Base-by-base conservation (phyloP, 2,329 filamentous ascomycete genomes). In the Aureobasidium sp. region DNA sequence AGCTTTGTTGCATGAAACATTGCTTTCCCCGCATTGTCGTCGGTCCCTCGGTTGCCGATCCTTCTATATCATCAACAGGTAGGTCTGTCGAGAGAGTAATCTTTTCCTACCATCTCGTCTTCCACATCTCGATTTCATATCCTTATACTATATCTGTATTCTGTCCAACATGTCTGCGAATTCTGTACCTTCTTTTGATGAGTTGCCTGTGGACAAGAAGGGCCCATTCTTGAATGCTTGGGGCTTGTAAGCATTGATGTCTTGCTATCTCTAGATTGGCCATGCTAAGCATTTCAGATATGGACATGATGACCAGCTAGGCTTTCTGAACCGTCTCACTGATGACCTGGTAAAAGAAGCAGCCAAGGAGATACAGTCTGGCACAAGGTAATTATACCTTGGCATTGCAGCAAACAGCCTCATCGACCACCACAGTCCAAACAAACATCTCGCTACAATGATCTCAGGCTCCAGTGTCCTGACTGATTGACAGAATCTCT, bases 251-350 rank as follows among this genome's bases (percentile, higher is more conserved):
- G 23, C 27, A 19, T n/a, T 25, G 25, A n/a, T 7, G 25, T 53
- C n/a, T 37, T 38, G n/a, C 5, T 40, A 25, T 10, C 27, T 7
- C 4, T 21, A 17, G 4, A 17, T 27, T 10, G 23, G 15, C 40
- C n/a, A 49, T 55, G 27, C 40, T 59, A 37, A 59, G 17, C 79
- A 77, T 77, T 75, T 74, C 6, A 74, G 83, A 4, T 84, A 82
- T 68, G 82, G 82, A 51, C 71, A 76, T 51, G 67, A 78, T 57
- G 84, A 85, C 68, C 74, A 84, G 69, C 74, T 87, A 2, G 84
- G 84, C 10, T 81, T 80, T 25, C 69, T 87, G 21, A 86, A 87
- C 68, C 77, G 83, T 29, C 75, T 86, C 15, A 85, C 81, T 0
- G 75, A 82, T 55, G 74, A 78, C 59, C 71, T 80, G 19, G 80